These are phyloP conservation scores for Fusarium hostae DNA, from an alignment of 2,329 filamentous ascomycete genomes.

Conservation along the genomic window DNA sequence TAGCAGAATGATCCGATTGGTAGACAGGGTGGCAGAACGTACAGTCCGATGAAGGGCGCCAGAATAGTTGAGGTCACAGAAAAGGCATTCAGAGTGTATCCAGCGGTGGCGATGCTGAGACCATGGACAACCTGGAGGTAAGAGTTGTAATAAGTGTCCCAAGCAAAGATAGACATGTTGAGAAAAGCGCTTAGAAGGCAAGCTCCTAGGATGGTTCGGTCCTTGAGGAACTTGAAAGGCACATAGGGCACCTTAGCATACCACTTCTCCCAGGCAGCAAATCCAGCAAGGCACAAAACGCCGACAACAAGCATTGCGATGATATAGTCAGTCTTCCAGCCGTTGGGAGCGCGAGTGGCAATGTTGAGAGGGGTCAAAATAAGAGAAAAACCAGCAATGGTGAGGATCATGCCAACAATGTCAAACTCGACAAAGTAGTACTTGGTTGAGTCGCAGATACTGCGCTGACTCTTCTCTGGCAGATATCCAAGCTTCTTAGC, in stretches of 20 bases:
- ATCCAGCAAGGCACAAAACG: slow-evolving; percentile 57
- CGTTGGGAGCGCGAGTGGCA: slow-evolving; percentile 50
- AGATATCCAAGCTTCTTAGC: slow-evolving; percentile 63
- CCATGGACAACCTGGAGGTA: slow-evolving; percentile 64
- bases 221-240: slow-evolving; percentile 60
- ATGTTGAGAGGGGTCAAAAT: slow-evolving; percentile 72
- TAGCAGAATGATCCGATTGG: not conserved
- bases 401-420: slow-evolving; percentile 63
- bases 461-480: slow-evolving; percentile 54
- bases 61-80: slow-evolving; percentile 60
- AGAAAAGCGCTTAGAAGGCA: slow-evolving; percentile 54
- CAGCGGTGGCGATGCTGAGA: slow-evolving; percentile 58
- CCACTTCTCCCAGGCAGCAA: slow-evolving; percentile 68
- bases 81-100: slow-evolving; percentile 61
- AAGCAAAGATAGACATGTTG: slow-evolving; percentile 53
- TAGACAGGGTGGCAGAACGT: not conserved
- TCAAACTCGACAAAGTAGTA: slow-evolving; percentile 42
- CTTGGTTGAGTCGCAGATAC: slow-evolving; percentile 55
- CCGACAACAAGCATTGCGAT: slow-evolving; percentile 68
- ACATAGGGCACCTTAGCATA: slow-evolving; percentile 58
- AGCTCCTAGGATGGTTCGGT: slow-evolving; percentile 61
- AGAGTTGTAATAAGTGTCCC: slow-evolving; percentile 61
- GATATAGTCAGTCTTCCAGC: slow-evolving; percentile 62
- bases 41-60: slow-evolving; percentile 57
- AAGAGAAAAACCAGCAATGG: slow-evolving; percentile 62